Conservation (phyloP, 2,329 filamentous ascomycete species). For the Fusarium setosum region DNA sequence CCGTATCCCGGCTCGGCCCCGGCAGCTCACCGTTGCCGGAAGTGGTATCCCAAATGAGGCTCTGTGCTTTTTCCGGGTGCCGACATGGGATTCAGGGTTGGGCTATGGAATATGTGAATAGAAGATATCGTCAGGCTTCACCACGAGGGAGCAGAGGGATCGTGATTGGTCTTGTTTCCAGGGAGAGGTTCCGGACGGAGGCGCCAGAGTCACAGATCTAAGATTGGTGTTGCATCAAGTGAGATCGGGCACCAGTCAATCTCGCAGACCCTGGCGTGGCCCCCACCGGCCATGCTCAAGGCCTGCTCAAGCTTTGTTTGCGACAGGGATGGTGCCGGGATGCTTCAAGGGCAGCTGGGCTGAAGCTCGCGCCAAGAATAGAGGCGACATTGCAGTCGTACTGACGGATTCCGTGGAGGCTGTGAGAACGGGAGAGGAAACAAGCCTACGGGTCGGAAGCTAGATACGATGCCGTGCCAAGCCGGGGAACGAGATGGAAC, state of each 20-base stretch:
- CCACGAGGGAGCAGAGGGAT: slow-evolving; percentile 22
- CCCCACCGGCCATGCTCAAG: neutral
- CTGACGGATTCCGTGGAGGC: slow-evolving; percentile 24
- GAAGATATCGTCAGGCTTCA: slow-evolving; percentile 7
- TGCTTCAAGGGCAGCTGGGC: too few relatives aligned
- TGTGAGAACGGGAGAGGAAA: slow-evolving; percentile 20
- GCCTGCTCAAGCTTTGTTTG: slow-evolving; percentile 6
- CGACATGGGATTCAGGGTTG: slow-evolving; percentile 14
- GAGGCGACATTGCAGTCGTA: slow-evolving; percentile 22
- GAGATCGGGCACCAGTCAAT: slow-evolving; percentile 44
- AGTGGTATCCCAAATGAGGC: slow-evolving; percentile 22
- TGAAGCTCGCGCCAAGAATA: slow-evolving; percentile 15
- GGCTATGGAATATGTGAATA: neutral
- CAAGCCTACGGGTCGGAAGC: neutral
- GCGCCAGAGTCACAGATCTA: slow-evolving; percentile 27
- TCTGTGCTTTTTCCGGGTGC: slow-evolving; percentile 19
- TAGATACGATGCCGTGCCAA: slow-evolving; percentile 22
- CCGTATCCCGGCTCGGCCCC: slow-evolving; percentile 13
- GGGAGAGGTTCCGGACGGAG: slow-evolving; percentile 1
- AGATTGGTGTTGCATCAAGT: slow-evolving; percentile 31
- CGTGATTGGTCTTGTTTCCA: slow-evolving; percentile 28
- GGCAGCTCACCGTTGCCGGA: slow-evolving; percentile 14
- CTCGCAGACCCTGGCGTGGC: slow-evolving; percentile 22
- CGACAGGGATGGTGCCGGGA: neutral
- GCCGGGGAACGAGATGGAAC: slow-evolving; percentile 16